These are phyloP conservation scores for Tulasnella sp. DNA, from an alignment of 768 basidiomycete species.

Conservation along the genomic window DNA sequence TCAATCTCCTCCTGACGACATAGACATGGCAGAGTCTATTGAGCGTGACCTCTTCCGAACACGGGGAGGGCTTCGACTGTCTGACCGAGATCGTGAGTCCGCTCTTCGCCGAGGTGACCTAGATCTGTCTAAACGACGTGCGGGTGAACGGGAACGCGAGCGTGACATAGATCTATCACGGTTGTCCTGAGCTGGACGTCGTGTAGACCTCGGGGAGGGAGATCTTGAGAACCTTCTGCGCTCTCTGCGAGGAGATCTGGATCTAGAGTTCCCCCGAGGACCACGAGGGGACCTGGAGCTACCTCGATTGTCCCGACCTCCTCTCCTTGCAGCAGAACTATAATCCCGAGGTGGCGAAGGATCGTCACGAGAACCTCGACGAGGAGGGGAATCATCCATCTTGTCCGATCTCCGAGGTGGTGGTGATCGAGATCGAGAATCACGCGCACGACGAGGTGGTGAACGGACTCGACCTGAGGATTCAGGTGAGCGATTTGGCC, in stretches of 20 bases:
- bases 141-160: background rate
- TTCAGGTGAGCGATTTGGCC: background rate
- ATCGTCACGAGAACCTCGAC: constrained; percentile 15
- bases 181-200: too few relatives aligned
- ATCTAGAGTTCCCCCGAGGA: background rate
- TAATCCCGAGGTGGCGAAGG: background rate
- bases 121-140: background rate
- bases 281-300: background rate
- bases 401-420: constrained; percentile 18
- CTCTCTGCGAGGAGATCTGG: constrained; percentile 5
- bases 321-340: background rate
- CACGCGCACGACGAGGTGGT: constrained; percentile 7
- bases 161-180: constrained; percentile 11
- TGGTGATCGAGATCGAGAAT: constrained; percentile 20
- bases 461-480: constrained; percentile 4
- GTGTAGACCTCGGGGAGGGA: too few relatives aligned
- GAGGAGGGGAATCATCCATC: constrained; percentile 18
- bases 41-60: background rate
- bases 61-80: background rate
- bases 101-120: background rate
- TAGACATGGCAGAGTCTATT: too few relatives aligned
- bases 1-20: too few relatives aligned
- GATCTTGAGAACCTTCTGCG: too few relatives aligned
- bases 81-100: background rate
- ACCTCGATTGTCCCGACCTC: background rate